These are phyloP conservation scores for Aspergillus floridensis DNA, from an alignment of 2,329 filamentous ascomycete species.

Conservation along the genomic window DNA sequence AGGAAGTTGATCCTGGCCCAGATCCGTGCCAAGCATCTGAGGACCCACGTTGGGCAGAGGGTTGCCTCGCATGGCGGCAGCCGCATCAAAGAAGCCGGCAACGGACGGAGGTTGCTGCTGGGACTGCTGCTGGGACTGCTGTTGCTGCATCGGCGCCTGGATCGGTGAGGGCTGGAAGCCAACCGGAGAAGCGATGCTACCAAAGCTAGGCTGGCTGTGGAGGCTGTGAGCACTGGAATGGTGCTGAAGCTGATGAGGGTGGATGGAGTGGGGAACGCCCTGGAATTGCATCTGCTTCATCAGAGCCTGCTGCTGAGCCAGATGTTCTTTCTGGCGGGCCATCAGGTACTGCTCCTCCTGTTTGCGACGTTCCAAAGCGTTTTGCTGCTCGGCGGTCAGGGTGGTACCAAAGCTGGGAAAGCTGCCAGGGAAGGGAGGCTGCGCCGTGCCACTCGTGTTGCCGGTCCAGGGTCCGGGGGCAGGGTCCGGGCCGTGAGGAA, in stretches of 20 bases:
- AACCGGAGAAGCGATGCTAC: conserved; percentile 86
- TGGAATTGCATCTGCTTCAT: conserved; percentile 70
- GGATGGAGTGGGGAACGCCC: conserved; percentile 51
- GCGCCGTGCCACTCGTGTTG: conserved; percentile 58
- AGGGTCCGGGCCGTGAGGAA: conserved; percentile 76
- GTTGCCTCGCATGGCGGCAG: conserved; percentile 44
- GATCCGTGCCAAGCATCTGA: conserved; percentile 46
- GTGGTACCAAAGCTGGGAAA: conserved; percentile 97
- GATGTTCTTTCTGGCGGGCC: conserved; percentile 90
- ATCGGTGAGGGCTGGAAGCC: conserved; percentile 63
- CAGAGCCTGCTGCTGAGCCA: conserved; percentile 80
- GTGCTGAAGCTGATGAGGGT: conserved; percentile 72
- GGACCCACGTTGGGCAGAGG: conserved; percentile 36
- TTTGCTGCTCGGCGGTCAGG: conserved; percentile 94
- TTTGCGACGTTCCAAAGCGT: conserved; percentile 91
- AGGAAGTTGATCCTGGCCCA: conserved; percentile 70
- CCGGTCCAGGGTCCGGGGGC: conserved; percentile 51
- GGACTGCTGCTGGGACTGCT: conserved; percentile 43
- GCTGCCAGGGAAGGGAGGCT: conserved; percentile 86
- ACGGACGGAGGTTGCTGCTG: conserved; percentile 50
- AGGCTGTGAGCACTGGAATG: conserved; percentile 94
- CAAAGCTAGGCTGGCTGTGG: conserved; percentile 95
- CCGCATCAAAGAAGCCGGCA: conserved; percentile 68
- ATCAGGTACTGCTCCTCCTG: conserved; percentile 98
- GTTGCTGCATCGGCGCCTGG: conserved; percentile 57